Evolutionary conservation across 495 filamentous ascomycete species (phyloP).

Genomic region (Podospora conica): DNA sequence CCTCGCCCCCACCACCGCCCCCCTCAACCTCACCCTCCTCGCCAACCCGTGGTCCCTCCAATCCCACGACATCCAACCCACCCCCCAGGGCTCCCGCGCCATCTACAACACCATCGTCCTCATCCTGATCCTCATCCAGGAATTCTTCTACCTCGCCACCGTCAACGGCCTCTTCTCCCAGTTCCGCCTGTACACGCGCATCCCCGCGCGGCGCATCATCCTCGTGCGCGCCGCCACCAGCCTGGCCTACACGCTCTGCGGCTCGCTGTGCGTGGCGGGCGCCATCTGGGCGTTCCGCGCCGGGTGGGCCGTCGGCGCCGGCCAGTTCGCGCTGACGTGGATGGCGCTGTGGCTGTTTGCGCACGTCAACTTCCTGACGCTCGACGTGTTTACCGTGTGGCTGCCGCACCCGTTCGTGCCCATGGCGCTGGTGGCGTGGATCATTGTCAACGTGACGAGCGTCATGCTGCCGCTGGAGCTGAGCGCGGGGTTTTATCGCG

Average conservation of each 20-base stretch:
- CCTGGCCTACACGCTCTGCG: slow-evolving; percentile 38
- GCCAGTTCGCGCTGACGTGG: slow-evolving; percentile 46
- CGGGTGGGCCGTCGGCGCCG: slow-evolving; percentile 42
- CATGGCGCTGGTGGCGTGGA: slow-evolving; percentile 44
- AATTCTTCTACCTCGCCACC: slow-evolving; percentile 49
- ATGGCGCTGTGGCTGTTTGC: slow-evolving; percentile 46
- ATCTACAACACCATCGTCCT: slow-evolving; percentile 50
- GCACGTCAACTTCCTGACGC: slow-evolving; percentile 44
- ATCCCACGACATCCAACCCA: slow-evolving; percentile 40
- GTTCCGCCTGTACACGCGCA: slow-evolving; percentile 38
- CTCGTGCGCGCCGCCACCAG: slow-evolving; percentile 38
- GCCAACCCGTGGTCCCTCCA: slow-evolving; percentile 38
- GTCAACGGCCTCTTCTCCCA: slow-evolving; percentile 37
- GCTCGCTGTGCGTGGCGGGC: slow-evolving; percentile 41
- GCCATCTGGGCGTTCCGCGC: slow-evolving; percentile 47
- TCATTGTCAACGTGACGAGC: slow-evolving; percentile 42
- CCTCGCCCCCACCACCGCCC: slow-evolving; percentile 27
- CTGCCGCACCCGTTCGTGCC: slow-evolving; percentile 38
- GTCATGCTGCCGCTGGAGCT: slow-evolving; percentile 45
- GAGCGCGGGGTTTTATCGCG: slow-evolving; percentile 41
- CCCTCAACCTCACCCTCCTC: slow-evolving; percentile 32
- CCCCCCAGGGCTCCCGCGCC: slow-evolving; percentile 42
- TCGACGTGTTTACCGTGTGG: slow-evolving; percentile 45
- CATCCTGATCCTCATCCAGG: slow-evolving; percentile 44
- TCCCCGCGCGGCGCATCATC: slow-evolving; percentile 37